Conservation (phyloP, 192 early-diverging fungal species). For the Entrophospora sp. region DNA sequence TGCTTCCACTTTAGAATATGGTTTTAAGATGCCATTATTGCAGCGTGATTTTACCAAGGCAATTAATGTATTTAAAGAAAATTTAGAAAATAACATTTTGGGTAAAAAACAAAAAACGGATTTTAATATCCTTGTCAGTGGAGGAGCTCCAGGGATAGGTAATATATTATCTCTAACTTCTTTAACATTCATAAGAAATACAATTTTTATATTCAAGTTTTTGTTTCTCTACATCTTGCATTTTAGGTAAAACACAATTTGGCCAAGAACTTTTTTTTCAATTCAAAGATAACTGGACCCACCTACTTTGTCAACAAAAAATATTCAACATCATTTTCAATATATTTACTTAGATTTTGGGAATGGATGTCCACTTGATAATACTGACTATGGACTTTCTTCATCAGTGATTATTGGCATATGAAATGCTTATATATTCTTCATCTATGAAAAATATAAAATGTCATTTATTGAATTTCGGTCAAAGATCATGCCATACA, state of each 20-base stretch:
- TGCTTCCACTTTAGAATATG: too few relatives aligned
- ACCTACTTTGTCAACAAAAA: not conserved
- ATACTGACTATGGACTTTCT: not conserved
- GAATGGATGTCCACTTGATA: not conserved
- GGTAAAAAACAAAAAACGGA: not conserved
- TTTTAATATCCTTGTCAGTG: conserved; percentile 15
- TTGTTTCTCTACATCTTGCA: conserved; percentile 1
- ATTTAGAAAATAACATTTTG: too few relatives aligned
- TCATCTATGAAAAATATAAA: conserved; percentile 11
- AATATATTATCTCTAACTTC: not conserved
- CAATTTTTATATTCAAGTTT: conserved; percentile 20
- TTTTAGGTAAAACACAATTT: conserved; percentile 18
- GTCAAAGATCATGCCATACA: not conserved
- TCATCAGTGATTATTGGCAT: conserved; percentile 5
- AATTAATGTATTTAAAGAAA: too few relatives aligned
- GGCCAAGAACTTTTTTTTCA: conserved; percentile 17
- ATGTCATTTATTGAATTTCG: conserved; percentile 5
- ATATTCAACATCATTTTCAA: not conserved
- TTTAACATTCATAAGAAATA: conserved; percentile 9
- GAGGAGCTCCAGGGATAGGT: conserved; percentile 22
- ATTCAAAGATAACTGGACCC: not conserved
- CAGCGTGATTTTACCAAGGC: too few relatives aligned
- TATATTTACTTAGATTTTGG: conserved; percentile 15
- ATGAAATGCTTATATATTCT: conserved; percentile 5
- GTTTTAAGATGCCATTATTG: too few relatives aligned